Evolutionary conservation across 2,329 filamentous ascomycete genomes (phyloP).

Genomic region (Trichoderma gracile): DNA sequence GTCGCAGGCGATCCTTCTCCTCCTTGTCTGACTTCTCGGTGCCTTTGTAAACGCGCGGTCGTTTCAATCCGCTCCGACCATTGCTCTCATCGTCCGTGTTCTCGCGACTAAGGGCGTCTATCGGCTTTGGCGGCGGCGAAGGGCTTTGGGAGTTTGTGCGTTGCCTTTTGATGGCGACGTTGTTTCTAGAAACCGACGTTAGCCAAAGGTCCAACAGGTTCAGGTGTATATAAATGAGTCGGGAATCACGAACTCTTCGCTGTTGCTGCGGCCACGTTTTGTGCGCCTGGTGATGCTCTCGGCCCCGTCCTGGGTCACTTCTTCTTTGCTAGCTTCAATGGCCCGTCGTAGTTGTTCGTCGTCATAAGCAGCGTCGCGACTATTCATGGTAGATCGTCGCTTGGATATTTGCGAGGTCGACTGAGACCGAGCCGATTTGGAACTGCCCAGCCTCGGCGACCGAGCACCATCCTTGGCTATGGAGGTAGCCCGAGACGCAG

Average conservation of each 20-base stretch:
- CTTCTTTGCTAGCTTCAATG: conserved; percentile 92
- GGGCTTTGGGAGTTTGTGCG: conserved; percentile 77
- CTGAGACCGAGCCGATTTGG: conserved; percentile 57
- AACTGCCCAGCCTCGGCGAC: conserved; percentile 55
- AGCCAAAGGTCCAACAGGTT: background rate
- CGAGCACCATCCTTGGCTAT: conserved; percentile 62
- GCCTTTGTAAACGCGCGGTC: conserved; percentile 59
- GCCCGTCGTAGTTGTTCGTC: conserved; percentile 87
- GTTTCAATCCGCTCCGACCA: conserved; percentile 57
- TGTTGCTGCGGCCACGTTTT: conserved; percentile 86
- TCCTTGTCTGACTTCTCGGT: conserved; percentile 68
- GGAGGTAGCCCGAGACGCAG: conserved; percentile 63
- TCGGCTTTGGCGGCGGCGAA: conserved; percentile 52
- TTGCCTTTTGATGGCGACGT: conserved; percentile 73
- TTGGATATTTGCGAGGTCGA: conserved; percentile 65
- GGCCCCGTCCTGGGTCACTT: conserved; percentile 53
- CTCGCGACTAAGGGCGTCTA: conserved; percentile 54
- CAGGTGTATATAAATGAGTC: background rate
- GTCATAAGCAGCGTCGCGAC: conserved; percentile 89
- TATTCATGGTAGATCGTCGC: conserved; percentile 95
- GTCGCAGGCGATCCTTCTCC: conserved; percentile 71
- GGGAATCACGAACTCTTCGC: conserved; percentile 77
- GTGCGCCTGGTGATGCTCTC: conserved; percentile 64
- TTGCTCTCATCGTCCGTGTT: conserved; percentile 72
- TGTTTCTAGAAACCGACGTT: conserved; percentile 57